These are phyloP conservation scores for Alternaria sp. DNA, from an alignment of 2,329 filamentous ascomycete genomes.

Conservation along the genomic window DNA sequence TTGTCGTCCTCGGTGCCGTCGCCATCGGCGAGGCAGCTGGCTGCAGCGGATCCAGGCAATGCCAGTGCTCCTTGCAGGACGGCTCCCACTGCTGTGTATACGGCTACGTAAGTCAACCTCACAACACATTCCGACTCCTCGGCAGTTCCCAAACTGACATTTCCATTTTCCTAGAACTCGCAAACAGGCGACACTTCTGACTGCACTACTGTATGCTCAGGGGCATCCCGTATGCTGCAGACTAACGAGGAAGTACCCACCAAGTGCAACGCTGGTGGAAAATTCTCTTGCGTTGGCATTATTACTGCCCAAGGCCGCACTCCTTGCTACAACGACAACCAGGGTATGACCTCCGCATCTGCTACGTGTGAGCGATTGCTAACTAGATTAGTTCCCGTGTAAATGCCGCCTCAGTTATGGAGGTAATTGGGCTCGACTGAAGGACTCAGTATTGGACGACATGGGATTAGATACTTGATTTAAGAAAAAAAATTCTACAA, in stretches of 20 bases:
- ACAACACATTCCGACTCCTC: neutral
- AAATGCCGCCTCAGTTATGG: neutral
- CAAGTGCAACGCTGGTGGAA: constrained; percentile 21
- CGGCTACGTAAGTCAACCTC: constrained; percentile 9
- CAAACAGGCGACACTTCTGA: constrained; percentile 7
- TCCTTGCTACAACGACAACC: constrained; percentile 15
- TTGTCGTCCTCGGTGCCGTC: constrained; percentile 14
- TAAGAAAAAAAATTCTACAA: too few relatives aligned
- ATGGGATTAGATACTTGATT: too few relatives aligned
- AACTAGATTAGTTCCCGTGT: neutral
- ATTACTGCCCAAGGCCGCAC: constrained; percentile 18
- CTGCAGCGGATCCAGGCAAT: constrained; percentile 9
- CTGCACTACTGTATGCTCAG: constrained; percentile 13
- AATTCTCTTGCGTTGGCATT: constrained; percentile 16
- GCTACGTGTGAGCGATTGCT: neutral
- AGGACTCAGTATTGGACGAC: neutral
- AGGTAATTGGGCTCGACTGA: neutral
- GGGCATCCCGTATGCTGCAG: constrained; percentile 15
- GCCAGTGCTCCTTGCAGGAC: constrained; percentile 21
- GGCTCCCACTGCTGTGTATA: constrained; percentile 21
- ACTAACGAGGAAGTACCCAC: constrained; percentile 11
- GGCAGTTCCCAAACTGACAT: neutral
- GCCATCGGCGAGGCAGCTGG: constrained; percentile 16
- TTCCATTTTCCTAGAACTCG: neutral
- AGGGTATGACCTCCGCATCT: neutral